These are phyloP conservation scores for Carex pumila DNA, from an alignment of 176 grass and related monocot genomes.

Conservation along the genomic window DNA sequence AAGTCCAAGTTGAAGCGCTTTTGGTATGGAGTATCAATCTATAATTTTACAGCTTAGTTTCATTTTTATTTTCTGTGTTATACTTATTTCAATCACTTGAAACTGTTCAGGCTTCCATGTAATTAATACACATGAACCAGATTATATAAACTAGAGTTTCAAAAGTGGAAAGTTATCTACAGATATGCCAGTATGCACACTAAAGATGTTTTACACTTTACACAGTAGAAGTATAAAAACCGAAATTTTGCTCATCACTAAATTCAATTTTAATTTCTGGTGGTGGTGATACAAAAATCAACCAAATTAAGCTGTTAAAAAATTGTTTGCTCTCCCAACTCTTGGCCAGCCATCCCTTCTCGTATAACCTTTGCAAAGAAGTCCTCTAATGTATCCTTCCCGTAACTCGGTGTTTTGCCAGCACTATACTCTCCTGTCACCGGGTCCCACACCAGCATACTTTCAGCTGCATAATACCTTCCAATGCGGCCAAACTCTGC, in stretches of 20 bases:
- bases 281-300: no score
- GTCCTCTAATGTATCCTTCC: conserved; percentile 75
- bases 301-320: conserved; percentile 37
- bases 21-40: no score
- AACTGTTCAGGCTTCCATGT: not conserved
- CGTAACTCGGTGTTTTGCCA: conserved; percentile 77
- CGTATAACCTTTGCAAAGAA: conserved; percentile 63
- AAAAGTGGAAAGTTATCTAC: not conserved
- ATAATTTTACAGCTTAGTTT: no score
- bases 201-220: not conserved
- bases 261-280: conserved; percentile 13
- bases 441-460: conserved; percentile 77
- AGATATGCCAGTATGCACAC: not conserved
- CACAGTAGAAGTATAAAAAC: not conserved
- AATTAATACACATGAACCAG: not conserved
- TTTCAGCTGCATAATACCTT: conserved; percentile 90
- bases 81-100: not conserved
- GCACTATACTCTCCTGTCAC: conserved; percentile 78
- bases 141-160: not conserved
- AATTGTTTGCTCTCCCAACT: conserved; percentile 89
- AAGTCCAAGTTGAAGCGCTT: no score
- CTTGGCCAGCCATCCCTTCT: conserved; percentile 85
- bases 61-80: not conserved
- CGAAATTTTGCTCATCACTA: not conserved
- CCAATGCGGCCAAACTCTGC: conserved; percentile 86